Evolutionary conservation across 1,284 basidiomycete genomes (phyloP), one percentile per base, ranked within the genome.

Genomic region (Cystobasidium sp.): DNA sequence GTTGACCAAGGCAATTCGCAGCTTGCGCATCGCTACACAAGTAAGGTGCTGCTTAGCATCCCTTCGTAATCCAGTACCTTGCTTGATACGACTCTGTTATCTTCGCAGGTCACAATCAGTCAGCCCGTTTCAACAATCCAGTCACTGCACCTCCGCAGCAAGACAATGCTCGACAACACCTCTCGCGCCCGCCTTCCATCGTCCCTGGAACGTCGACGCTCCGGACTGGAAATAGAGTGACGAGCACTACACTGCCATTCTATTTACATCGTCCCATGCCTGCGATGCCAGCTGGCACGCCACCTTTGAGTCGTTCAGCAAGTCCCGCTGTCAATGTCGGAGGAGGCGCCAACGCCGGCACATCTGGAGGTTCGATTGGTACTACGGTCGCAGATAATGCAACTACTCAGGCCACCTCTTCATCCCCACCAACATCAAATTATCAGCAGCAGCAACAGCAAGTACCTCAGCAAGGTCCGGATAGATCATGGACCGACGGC

Each of bases 261-360:
- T 37, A 24, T 6, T 49, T 43, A 10, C 44, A 63, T 49, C 61
- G 6, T 63, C 61, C 61, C 9, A 63, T 63, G 44, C 61, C 61
- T 9, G 43, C 44, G 10, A 49, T 63, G 43, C 44, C 44, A 47
- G 61, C n/a, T 47, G 20, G 44, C 16, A 63, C 61, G 14, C 44
- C 61, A 49, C 43, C 61, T 6, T 37, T 49, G 9, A 47, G 44
- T 31, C 43, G 44, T 7, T 49, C 43, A 22, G 43, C 61, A 14
- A 63, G 61, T 63, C 44, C 61, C 44, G 61, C 61, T 14, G 61
- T 63, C 61, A 24, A n/a, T n/a, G 22, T 10, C 44, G 5, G 31
- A 31, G 31, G 31, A 31, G 31, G 31, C 31, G 31, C 31, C 1
- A 31, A 5, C 31, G 31, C 31, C 31, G 31, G 31, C 1, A 5